Conservation (phyloP, 352 stramenopile species). For the Phytophthora podocarpi region DNA sequence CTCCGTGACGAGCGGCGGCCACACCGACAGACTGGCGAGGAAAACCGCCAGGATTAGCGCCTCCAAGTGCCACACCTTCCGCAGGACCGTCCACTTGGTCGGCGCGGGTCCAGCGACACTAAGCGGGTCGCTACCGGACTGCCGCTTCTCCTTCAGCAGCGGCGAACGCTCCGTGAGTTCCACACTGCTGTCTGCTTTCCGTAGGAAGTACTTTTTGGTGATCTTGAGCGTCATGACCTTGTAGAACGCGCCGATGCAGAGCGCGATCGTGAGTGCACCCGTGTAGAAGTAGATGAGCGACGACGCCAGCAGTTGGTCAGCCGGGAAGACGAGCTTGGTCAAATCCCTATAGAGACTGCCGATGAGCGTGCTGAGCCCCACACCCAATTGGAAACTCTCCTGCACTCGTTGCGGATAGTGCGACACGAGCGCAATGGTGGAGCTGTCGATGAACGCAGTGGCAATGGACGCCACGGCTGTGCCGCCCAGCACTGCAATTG, state of each 20-base stretch:
- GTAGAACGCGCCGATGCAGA: slow-evolving; percentile 83
- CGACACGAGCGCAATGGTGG: slow-evolving; percentile 80
- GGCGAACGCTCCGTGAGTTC: slow-evolving; percentile 64
- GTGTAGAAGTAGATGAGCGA: slow-evolving; percentile 88
- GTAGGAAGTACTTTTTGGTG: slow-evolving; percentile 55
- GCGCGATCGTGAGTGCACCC: slow-evolving; percentile 73
- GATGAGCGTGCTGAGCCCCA: slow-evolving; percentile 82
- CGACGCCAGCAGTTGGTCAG: slow-evolving; percentile 59
- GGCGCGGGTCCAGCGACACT: slow-evolving; percentile 19
- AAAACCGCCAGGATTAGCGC: slow-evolving; percentile 77
- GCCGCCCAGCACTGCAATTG: slow-evolving; percentile 62
- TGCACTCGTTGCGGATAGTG: slow-evolving; percentile 81
- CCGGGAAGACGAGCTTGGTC: slow-evolving; percentile 82
- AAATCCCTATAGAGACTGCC: slow-evolving; percentile 82
- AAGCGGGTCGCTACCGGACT: slow-evolving; percentile 27
- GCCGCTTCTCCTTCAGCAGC: slow-evolving; percentile 38
- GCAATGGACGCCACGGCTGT: slow-evolving; percentile 72
- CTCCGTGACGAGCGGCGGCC: slow-evolving; percentile 82
- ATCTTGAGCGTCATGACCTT: slow-evolving; percentile 60
- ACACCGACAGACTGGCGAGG: slow-evolving; percentile 72
- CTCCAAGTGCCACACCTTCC: slow-evolving; percentile 70
- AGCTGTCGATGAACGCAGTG: slow-evolving; percentile 85
- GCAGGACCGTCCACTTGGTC: slow-evolving; percentile 74
- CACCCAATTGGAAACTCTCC: slow-evolving; percentile 84
- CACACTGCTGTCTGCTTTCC: slow-evolving; percentile 41